Evolutionary conservation across 768 basidiomycete species (phyloP).

Genomic region (Lepiota subincarnata): DNA sequence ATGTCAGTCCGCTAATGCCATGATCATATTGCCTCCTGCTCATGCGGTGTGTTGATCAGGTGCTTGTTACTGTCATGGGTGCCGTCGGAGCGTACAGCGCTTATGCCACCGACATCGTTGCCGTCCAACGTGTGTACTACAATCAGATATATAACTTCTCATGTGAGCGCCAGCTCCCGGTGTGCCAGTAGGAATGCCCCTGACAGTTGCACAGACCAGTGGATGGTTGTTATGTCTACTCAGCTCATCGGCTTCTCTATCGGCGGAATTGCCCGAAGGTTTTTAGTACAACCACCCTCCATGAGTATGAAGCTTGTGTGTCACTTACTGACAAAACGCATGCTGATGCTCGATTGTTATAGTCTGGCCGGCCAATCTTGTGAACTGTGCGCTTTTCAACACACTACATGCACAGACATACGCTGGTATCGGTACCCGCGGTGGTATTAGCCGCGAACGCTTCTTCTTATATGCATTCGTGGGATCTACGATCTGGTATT

Average conservation of each 20-base stretch:
- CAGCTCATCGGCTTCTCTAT: conserved; percentile 83
- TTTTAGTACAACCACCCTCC: conserved; percentile 69
- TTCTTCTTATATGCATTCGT: conserved; percentile 71
- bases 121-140: conserved; percentile 75
- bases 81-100: conserved; percentile 44
- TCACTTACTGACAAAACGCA: background rate
- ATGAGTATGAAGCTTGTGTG: conserved; percentile 45
- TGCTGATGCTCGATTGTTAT: conserved; percentile 19
- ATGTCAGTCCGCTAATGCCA: conserved; percentile 36
- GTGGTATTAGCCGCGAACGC: conserved; percentile 67
- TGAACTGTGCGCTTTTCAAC: conserved; percentile 74
- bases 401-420: conserved; percentile 74
- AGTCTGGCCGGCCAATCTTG: conserved; percentile 80
- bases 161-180: conserved; percentile 33
- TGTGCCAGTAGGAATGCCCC: background rate
- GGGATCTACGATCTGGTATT: conserved; percentile 57
- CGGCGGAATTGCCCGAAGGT: conserved; percentile 66
- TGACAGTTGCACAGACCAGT: conserved; percentile 50
- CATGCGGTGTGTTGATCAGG: conserved; percentile 24
- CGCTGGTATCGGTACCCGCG: conserved; percentile 58
- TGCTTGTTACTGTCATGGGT: conserved; percentile 53
- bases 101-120: conserved; percentile 73
- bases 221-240: conserved; percentile 74
- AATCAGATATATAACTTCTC: conserved; percentile 56
- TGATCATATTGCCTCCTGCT: conserved; percentile 22